These are phyloP conservation scores for Leishmania martiniquensis DNA, from an alignment of 208 protist species.

Conservation along the genomic window DNA sequence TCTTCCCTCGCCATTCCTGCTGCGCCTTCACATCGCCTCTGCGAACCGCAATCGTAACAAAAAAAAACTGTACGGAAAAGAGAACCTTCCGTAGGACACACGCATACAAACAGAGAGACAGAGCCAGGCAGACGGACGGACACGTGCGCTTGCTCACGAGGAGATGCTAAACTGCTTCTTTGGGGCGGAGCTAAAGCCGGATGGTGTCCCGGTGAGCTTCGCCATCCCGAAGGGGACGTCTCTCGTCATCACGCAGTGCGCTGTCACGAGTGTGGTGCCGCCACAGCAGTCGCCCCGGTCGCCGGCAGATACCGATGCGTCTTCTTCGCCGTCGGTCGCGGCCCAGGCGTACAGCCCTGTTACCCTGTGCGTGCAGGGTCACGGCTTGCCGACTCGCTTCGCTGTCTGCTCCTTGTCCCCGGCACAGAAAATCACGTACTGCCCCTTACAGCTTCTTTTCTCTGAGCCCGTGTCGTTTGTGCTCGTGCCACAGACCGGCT, in stretches of 20 bases:
- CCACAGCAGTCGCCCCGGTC: conserved; percentile 11
- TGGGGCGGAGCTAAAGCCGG: conserved; percentile 61
- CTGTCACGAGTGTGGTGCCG: conserved; percentile 51
- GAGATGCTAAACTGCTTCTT: conserved; percentile 88
- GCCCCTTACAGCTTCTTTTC: conserved; percentile 77
- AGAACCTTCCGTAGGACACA: not conserved
- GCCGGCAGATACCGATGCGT: not conserved
- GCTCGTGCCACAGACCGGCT: conserved; percentile 39
- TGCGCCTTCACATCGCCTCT: not conserved
- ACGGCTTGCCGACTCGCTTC: conserved; percentile 55
- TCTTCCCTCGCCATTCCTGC: not conserved
- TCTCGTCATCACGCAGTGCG: conserved; percentile 80
- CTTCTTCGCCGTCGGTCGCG: conserved; percentile 1
- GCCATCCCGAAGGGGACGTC: conserved; percentile 52
- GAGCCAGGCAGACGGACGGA: not conserved
- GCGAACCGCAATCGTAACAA: not conserved
- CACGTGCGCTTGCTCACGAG: not conserved
- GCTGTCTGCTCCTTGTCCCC: conserved; percentile 65
- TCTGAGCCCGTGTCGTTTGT: conserved; percentile 61
- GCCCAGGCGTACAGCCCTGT: conserved; percentile 39
- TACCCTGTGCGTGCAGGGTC: conserved; percentile 74
- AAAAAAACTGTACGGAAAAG: not conserved
- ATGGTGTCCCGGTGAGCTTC: conserved; percentile 63
- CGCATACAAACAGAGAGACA: not conserved
- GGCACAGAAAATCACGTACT: conserved; percentile 46